Evolutionary conservation across 2,329 filamentous ascomycete genomes (phyloP).

Genomic region (Colletotrichum coccodes): DNA sequence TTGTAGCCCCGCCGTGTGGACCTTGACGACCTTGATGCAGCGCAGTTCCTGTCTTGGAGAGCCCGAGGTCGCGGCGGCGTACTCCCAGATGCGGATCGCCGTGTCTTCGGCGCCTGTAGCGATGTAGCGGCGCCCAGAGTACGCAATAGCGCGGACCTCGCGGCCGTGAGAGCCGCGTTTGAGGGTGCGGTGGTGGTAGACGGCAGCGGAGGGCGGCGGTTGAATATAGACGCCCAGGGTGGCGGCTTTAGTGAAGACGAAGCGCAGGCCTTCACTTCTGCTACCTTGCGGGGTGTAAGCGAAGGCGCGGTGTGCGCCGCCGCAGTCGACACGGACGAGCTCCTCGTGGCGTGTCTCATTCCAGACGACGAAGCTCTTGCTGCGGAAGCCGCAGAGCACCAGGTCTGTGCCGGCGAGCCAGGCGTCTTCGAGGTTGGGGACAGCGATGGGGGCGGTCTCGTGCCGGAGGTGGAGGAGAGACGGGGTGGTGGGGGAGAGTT

Average conservation of each 20-base stretch:
- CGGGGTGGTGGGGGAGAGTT: slow-evolving; percentile 41
- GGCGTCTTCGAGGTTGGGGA: slow-evolving; percentile 79
- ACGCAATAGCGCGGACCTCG: slow-evolving; percentile 73
- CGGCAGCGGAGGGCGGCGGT: slow-evolving; percentile 35
- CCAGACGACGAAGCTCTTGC: slow-evolving; percentile 83
- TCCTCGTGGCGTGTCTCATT: slow-evolving; percentile 79
- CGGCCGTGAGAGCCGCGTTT: slow-evolving; percentile 83
- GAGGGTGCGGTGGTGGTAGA: slow-evolving; percentile 56
- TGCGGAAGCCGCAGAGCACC: slow-evolving; percentile 82
- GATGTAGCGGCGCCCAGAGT: slow-evolving; percentile 52
- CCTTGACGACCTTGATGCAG: slow-evolving; percentile 75
- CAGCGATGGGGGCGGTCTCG: slow-evolving; percentile 75
- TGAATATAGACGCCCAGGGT: slow-evolving; percentile 60
- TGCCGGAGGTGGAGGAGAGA: slow-evolving; percentile 71
- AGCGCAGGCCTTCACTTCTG: slow-evolving; percentile 50
- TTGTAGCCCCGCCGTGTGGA: slow-evolving; percentile 87
- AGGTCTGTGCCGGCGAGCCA: slow-evolving; percentile 69
- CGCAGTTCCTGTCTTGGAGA: slow-evolving; percentile 37
- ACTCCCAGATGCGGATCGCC: slow-evolving; percentile 77
- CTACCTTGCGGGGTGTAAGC: slow-evolving; percentile 48
- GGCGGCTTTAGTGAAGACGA: slow-evolving; percentile 81
- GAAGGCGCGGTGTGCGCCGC: slow-evolving; percentile 85
- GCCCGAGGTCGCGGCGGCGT: slow-evolving; percentile 37
- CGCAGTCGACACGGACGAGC: slow-evolving; percentile 79
- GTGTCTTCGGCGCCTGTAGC: slow-evolving; percentile 81